Evolutionary conservation across 371 early-diverging fungal species (phyloP), one percentile per base, ranked within the genome.

Genomic region (Smittium culicis): DNA sequence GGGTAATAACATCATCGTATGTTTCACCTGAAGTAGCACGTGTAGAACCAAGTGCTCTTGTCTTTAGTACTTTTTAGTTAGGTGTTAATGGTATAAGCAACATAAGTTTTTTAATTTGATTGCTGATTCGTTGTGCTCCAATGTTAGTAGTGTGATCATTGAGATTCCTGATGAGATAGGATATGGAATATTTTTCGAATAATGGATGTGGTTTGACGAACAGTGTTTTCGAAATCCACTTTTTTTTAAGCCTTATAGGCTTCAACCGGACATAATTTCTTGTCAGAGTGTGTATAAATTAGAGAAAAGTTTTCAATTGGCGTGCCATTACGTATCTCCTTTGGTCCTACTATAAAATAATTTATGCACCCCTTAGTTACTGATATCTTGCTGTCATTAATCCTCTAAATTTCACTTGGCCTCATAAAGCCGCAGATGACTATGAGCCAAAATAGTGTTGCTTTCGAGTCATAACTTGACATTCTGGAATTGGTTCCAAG

Each of bases 341-440:
- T 74, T 68, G 35, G 74, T 68, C 35, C 31, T 57, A 16, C n/a
- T 72, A 58, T 59, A n/a, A 59, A 11, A 59, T 28, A 59, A 5
- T 59, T 59, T 5, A 59, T 32, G 31, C n/a, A 14, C 27, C n/a
- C 60, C 31, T 59, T 59, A 59, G 16, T 59, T 27, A 59, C 31
- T 59, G 27, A 27, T 32, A n/a, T 59, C 60, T 59, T 59, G 27
- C 29, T 29, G 31, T 59, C 60, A 35, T 72, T 67, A 14, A 74
- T 70, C 29, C 67, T 66, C 11, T 70, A 68, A 11, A 70, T 64
- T 35, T 76, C 77, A 20, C 72, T 66, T 1, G 73, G 77, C 2
- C 71, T 67, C 1, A 76, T 34, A 55, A 76, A 76, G 17, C 72
- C 71, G 27, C 61, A 73, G 33, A 69, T 67, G 0, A 56, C 69